Conservation (phyloP, 106 monocot species). For the Agapanthus africanus region DNA sequence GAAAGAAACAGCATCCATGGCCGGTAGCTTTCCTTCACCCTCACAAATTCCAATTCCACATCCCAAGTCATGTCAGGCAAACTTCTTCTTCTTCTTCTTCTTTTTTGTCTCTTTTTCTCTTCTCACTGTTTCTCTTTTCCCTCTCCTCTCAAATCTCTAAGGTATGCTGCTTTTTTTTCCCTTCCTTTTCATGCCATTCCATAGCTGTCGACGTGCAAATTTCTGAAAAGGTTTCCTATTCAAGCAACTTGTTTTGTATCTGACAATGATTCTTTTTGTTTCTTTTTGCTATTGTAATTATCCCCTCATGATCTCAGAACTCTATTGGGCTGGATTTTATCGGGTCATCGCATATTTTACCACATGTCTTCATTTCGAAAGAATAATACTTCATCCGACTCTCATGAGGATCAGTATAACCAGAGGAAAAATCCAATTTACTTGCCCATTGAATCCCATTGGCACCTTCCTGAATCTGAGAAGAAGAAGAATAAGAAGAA, state of each 20-base stretch:
- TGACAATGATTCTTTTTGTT: no score
- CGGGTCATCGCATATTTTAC: neutral
- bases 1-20: no score
- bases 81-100: neutral
- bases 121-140: no score
- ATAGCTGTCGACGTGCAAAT: neutral
- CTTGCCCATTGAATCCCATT: slow-evolving; percentile 37
- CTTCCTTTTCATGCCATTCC: no score
- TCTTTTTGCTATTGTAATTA: neutral
- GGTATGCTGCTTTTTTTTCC: neutral
- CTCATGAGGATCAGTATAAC: neutral
- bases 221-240: neutral
- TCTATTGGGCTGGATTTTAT: neutral
- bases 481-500: slow-evolving; percentile 27
- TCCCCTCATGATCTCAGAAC: neutral
- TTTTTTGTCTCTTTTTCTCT: neutral
- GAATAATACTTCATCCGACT: neutral
- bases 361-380: neutral
- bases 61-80: neutral
- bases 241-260: no score
- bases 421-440: slow-evolving; percentile 4
- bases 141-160: neutral
- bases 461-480: slow-evolving; percentile 16
- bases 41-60: neutral
- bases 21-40: neutral